Conservation (phyloP, 1,284 basidiomycete species). For the Papiliotrema laurentii region DNA sequence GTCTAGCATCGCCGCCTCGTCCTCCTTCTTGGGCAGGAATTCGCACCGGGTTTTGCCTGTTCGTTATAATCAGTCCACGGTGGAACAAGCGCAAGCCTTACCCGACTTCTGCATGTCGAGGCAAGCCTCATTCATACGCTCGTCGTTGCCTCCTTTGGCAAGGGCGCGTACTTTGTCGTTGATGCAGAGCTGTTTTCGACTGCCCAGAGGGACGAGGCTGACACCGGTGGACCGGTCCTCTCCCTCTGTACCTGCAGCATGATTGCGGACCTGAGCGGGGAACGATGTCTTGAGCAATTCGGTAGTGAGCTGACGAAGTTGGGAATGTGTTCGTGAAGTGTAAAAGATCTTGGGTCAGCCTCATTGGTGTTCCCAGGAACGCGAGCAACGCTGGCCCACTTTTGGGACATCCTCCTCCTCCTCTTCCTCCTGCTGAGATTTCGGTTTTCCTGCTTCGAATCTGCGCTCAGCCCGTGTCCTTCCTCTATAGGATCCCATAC, state of each 20-base stretch:
- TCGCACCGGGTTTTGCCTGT: slow-evolving; percentile 67
- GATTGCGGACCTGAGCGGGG: slow-evolving; percentile 5
- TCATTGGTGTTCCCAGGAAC: not conserved
- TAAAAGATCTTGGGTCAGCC: slow-evolving; percentile 66
- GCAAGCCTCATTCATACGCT: slow-evolving; percentile 89
- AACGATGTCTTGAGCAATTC: slow-evolving; percentile 66
- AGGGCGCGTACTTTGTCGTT: slow-evolving; percentile 59
- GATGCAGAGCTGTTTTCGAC: slow-evolving; percentile 91
- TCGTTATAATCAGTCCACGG: not conserved
- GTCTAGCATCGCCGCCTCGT: slow-evolving; percentile 70
- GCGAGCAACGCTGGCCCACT: slow-evolving; percentile 43
- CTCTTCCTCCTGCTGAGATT: slow-evolving; percentile 31
- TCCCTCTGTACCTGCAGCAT: not conserved
- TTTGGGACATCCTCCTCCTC: slow-evolving; percentile 47
- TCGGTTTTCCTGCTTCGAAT: slow-evolving; percentile 21
- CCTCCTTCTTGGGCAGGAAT: slow-evolving; percentile 68
- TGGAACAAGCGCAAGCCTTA: slow-evolving; percentile 37
- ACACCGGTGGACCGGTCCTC: slow-evolving; percentile 14
- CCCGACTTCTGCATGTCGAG: slow-evolving; percentile 74
- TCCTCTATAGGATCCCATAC: not conserved
- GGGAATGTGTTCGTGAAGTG: slow-evolving; percentile 91
- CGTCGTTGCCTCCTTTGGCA: slow-evolving; percentile 52
- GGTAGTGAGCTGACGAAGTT: slow-evolving; percentile 82
- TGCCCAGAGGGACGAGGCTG: slow-evolving; percentile 74
- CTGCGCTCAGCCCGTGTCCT: slow-evolving; percentile 1